Percentiles rank a stretch among this genome's conserved stretches.
Evolutionary conservation across 352 stramenopile genomes (phyloP).

Genomic region (Pythium brassicae): DNA sequence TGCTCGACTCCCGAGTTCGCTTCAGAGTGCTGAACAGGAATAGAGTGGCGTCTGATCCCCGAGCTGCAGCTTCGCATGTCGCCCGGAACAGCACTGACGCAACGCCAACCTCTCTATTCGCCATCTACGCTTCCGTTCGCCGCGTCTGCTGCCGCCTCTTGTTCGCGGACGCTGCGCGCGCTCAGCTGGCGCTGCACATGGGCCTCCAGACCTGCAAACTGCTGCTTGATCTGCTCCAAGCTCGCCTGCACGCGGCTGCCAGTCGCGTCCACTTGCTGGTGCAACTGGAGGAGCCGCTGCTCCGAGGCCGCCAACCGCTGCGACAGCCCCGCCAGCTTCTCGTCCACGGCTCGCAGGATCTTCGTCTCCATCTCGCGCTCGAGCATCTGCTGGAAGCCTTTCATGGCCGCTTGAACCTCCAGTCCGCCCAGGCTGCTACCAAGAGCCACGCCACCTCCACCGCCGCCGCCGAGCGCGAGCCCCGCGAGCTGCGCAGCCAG

Average conservation of each 20-base stretch:
- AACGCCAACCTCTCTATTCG: too few species aligned
- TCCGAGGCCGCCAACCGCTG: constrained; percentile 62
- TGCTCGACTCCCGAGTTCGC: too few species aligned
- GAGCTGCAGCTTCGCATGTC: too few species aligned
- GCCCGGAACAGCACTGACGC: too few species aligned
- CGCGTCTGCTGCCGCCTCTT: background rate
- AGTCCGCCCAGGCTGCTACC: constrained; percentile 8
- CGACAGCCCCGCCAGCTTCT: constrained; percentile 46
- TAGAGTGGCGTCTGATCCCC: too few species aligned
- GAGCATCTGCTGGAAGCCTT: constrained; percentile 54
- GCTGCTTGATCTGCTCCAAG: constrained; percentile 38
- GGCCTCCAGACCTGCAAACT: constrained; percentile 32
- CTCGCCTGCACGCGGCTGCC: constrained; percentile 28
- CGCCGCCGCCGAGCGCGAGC: background rate
- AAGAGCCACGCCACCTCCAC: background rate
- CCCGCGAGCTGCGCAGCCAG: constrained; percentile 8
- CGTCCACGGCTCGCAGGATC: constrained; percentile 51
- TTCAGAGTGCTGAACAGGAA: too few species aligned
- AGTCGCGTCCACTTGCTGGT: constrained; percentile 47
- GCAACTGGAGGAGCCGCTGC: constrained; percentile 54
- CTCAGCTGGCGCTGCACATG: constrained; percentile 27
- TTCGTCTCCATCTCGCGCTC: constrained; percentile 67
- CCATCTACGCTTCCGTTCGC: background rate
- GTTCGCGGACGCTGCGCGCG: constrained; percentile 2
- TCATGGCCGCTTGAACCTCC: constrained; percentile 39